These are phyloP conservation scores for Paecilomyces dactylethromorphus DNA, from an alignment of 2,329 filamentous ascomycete species.

Conservation along the genomic window DNA sequence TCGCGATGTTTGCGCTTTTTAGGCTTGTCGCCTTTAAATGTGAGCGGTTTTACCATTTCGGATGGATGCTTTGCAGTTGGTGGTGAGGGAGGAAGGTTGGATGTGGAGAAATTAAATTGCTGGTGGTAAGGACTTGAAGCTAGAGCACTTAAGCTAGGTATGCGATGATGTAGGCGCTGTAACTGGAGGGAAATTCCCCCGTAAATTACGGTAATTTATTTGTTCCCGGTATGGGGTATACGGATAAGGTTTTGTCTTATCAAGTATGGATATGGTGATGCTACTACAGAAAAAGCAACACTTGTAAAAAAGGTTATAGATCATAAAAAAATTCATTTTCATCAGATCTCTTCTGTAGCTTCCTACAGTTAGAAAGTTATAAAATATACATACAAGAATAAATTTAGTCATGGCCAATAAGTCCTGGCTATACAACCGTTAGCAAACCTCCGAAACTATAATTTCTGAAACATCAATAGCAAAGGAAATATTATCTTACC, in stretches of 20 bases:
- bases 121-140: not conserved
- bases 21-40: conserved; percentile 93
- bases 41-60: conserved; percentile 65
- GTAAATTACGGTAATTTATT: conserved; percentile 1
- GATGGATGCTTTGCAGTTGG: not conserved
- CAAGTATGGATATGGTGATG: not conserved
- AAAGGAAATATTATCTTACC: not conserved
- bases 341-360: not conserved
- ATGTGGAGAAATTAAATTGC: conserved; percentile 1
- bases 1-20: conserved; percentile 81
- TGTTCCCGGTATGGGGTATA: not conserved
- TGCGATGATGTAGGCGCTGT: not conserved
- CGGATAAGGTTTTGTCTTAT: not conserved
- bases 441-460: not conserved
- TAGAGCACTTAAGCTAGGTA: not conserved
- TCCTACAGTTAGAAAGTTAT: not conserved
- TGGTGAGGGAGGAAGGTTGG: conserved; percentile 3
- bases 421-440: not conserved
- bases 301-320: no score
- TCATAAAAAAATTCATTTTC: no score
- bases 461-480: not conserved
- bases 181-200: no score
- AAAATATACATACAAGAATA: not conserved
- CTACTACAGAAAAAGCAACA: no score
- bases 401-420: not conserved